phyloP scores from a whole-genome alignment of 2,329 filamentous ascomycete species.

The Aspergillus sp. region DNA sequence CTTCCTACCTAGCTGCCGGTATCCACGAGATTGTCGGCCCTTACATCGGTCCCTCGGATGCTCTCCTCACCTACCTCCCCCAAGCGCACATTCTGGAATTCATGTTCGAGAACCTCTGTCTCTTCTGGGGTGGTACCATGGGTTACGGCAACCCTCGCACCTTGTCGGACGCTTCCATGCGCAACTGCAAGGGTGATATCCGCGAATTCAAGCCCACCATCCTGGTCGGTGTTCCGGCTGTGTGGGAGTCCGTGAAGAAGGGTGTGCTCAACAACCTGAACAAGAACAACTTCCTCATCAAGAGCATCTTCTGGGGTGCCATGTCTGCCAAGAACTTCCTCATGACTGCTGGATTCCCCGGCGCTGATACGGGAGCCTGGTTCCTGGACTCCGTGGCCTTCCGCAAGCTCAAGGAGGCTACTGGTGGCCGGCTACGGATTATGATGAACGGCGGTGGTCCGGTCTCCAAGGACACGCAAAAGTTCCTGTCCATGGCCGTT shows the following conservation, averaged over 20 bases:
- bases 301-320: conserved; percentile 75
- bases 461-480: conserved; percentile 81
- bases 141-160: conserved; percentile 92
- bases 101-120: conserved; percentile 85
- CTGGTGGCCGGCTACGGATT: conserved; percentile 83
- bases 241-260: conserved; percentile 98
- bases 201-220: conserved; percentile 86
- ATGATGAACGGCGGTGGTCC: conserved; percentile 94
- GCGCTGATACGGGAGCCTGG: conserved; percentile 55
- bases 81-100: conserved; percentile 96
- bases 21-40: conserved; percentile 75
- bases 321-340: conserved; percentile 63
- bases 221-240: conserved; percentile 89
- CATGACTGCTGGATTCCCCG: conserved; percentile 54
- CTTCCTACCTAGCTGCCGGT: conserved; percentile 66
- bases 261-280: conserved; percentile 81
- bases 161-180: conserved; percentile 79
- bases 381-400: conserved; percentile 84
- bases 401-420: conserved; percentile 85
- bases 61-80: conserved; percentile 85
- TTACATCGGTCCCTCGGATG: conserved; percentile 74
- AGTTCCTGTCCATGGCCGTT: conserved; percentile 88
- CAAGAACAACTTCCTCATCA: conserved; percentile 67
- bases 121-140: conserved; percentile 88
- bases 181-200: conserved; percentile 91